Base-by-base conservation (phyloP, 108 stramenopile genomes). In the Cyclotella choctawhatcheeana region DNA sequence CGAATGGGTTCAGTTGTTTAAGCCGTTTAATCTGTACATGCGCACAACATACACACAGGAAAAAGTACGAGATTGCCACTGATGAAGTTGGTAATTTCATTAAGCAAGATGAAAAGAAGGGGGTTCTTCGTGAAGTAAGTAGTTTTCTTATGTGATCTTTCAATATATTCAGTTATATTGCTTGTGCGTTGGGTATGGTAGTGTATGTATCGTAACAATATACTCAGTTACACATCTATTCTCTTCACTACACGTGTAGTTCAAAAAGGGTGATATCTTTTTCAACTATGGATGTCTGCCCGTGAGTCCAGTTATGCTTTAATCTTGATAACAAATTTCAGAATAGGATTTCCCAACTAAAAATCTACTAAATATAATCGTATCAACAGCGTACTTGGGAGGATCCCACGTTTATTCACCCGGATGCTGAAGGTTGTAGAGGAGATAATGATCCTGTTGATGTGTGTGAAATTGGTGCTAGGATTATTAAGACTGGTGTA, bases 261-360 rank as follows among this genome's bases (percentile, higher is more conserved):
- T 96, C 81, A 87, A 91, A 51, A 96, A 97, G 78, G 96, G 96
- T 43, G 97, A 97, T 50, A 94, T 97, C 50, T 96, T 94, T 83
- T 99, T 99, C 91, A 99, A 99, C 95, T 99, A 99, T 71, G 98
- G 98, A 31, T 96, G 96, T 85, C 86, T 98, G 86, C 88, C 98
- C 67, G 50, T 89, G 85, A 76, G 80, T 75, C n/a, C n/a, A 17
- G 27, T 22, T 18, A 32, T 25, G 22, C 29, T 22, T 17, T 35
- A 6, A 13, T 26, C 1, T n/a, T 58, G 12, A 25, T 18, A 22
- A 18, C 27, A 22, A 45, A 14, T 0, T 20, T 48, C 0, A 45
- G 26, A 53, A 20, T 16, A 30, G 1, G 20, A 5, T 53, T 2
- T n/a, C n/a, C 43, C 35, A 14, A 0, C 34, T 22, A 27, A 50